Evolutionary conservation across 169 alveolate species (phyloP).

Genomic region (Plasmodium fragile): DNA sequence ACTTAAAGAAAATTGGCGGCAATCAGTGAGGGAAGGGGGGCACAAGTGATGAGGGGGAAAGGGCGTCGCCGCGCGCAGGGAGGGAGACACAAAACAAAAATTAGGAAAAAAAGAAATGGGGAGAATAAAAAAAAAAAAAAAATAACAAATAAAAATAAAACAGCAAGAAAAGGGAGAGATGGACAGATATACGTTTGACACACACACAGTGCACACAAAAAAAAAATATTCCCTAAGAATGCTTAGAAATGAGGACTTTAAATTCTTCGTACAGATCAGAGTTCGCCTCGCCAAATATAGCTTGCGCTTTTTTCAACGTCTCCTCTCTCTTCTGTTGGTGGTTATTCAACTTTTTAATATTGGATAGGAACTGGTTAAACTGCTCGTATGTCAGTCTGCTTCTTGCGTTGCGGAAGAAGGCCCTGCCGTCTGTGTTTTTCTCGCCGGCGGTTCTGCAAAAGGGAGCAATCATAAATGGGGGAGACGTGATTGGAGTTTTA

Average conservation of each 20-base stretch:
- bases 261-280: slow-evolving; percentile 85
- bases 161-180: not conserved
- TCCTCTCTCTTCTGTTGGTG: slow-evolving; percentile 89
- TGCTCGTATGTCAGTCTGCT: slow-evolving; percentile 85
- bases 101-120: not conserved
- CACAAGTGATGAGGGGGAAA: not conserved
- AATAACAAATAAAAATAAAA: slow-evolving; percentile 13
- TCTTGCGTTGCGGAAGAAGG: slow-evolving; percentile 83
- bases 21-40: not conserved
- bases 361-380: slow-evolving; percentile 84
- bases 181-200: not conserved
- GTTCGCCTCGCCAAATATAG: slow-evolving; percentile 80
- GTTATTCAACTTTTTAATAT: slow-evolving; percentile 88
- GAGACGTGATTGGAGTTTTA: too few species aligned
- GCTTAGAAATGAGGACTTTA: slow-evolving; percentile 82
- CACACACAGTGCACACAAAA: not conserved
- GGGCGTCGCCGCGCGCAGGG: not conserved
- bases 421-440: slow-evolving; percentile 41
- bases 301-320: slow-evolving; percentile 80
- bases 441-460: slow-evolving; percentile 19
- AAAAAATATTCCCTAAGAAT: slow-evolving; percentile 47
- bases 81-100: slow-evolving; percentile 1
- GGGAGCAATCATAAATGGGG: not conserved
- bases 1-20: slow-evolving; percentile 31
- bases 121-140: not conserved